Evolutionary conservation across 2,329 filamentous ascomycete species (phyloP), one percentile per base, ranked within the genome.

Genomic region (Phaeosphaeria sp.): DNA sequence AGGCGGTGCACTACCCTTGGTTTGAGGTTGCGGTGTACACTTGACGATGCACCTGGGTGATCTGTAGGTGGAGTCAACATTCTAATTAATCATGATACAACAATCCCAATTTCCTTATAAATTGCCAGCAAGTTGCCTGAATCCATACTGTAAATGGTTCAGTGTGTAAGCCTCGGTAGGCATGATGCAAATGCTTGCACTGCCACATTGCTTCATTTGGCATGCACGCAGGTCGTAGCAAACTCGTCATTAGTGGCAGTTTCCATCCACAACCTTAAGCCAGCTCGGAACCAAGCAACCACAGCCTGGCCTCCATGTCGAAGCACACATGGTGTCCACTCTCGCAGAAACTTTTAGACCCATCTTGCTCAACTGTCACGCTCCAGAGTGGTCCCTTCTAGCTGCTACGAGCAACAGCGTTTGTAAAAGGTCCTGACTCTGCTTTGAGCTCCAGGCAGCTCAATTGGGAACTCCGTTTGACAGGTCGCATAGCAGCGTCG

Each of bases 181-280:
- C n/a, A n/a, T n/a, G n/a, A n/a, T n/a, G n/a, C n/a, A n/a, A n/a
- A n/a, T n/a, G n/a, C n/a, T n/a, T n/a, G n/a, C n/a, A n/a, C n/a
- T n/a, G n/a, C n/a, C n/a, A n/a, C n/a, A 20, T 15, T 11, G n/a
- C n/a, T n/a, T n/a, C n/a, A n/a, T 43, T 18, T 43, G 17, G 41
- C 41, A 25, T 20, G 44, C 44, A 25, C 44, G 44, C 17, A 23
- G 18, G 22, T 46, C 21, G 44, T 18, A 17, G 13, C 22, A 25
- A 6, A 22, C 44, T 36, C 21, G 41, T 53, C 55, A 52, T 59
- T 51, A 46, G 56, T 43, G 23, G 36, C 39, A 51, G 43, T 36
- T 61, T 44, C 50, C 47, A 20, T 15, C 7, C 21, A 47, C 20
- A 54, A 36, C 25, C 27, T 25, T 11, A 50, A 46, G 3, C 11